Conservation (phyloP, 306 rosid genomes). For the Acacia confusa region DNA sequence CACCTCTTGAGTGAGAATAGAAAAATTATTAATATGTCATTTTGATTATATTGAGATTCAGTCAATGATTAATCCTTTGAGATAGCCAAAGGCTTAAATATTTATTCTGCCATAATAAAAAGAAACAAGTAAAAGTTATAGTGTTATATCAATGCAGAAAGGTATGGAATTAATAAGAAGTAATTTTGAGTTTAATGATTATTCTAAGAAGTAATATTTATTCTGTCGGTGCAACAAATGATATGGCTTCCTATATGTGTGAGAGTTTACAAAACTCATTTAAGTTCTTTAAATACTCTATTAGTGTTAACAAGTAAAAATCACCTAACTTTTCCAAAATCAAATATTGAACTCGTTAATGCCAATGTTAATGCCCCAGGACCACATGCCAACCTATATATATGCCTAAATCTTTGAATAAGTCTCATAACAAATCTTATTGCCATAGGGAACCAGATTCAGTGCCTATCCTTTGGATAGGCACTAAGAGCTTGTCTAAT, state of each 20-base stretch:
- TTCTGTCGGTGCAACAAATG: too few relatives aligned
- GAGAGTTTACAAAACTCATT: too few relatives aligned
- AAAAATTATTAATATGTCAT: not conserved
- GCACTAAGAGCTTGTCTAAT: too few relatives aligned
- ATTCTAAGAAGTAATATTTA: not conserved
- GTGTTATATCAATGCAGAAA: not conserved
- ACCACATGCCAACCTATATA: not conserved
- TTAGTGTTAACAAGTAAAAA: not conserved
- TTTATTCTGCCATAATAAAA: not conserved
- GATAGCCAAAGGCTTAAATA: not conserved
- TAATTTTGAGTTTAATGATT: not conserved
- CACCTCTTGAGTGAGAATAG: not conserved
- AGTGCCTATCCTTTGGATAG: too few relatives aligned
- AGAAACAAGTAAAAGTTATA: not conserved
- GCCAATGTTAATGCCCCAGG: not conserved
- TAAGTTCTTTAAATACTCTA: not conserved
- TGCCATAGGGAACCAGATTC: too few relatives aligned
- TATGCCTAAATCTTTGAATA: not conserved
- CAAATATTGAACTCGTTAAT: not conserved
- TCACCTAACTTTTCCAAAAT: not conserved
- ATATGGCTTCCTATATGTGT: too few relatives aligned
- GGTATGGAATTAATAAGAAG: too few relatives aligned
- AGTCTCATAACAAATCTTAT: not conserved
- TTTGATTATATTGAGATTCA: not conserved
- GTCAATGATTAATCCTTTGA: not conserved